Percentiles rank a stretch among this genome's conserved stretches.
Evolutionary conservation across 495 filamentous ascomycete genomes (phyloP).

Genomic region (Penicillium malachiteum): DNA sequence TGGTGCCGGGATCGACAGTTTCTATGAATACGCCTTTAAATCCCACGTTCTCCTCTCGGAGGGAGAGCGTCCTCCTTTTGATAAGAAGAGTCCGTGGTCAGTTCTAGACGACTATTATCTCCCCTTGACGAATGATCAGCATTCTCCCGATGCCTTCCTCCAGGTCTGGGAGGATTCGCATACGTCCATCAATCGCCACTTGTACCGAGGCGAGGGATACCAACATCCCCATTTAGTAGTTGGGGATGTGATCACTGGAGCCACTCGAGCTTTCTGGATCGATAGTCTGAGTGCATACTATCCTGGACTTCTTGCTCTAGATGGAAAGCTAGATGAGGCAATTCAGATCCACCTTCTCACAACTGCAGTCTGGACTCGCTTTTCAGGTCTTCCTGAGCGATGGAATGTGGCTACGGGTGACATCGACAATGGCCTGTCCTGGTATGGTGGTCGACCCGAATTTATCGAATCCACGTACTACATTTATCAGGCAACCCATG

Average conservation of each 20-base stretch:
- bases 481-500: slow-evolving; percentile 85
- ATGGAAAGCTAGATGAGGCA: slow-evolving; percentile 87
- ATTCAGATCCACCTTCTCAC: slow-evolving; percentile 84
- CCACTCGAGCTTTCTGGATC: slow-evolving; percentile 81
- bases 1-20: slow-evolving; percentile 94
- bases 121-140: slow-evolving; percentile 61
- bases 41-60: slow-evolving; percentile 85
- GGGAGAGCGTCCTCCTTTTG: slow-evolving; percentile 34
- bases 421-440: slow-evolving; percentile 82
- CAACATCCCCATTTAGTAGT: slow-evolving; percentile 91
- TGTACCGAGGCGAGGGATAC: slow-evolving; percentile 63
- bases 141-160: slow-evolving; percentile 74
- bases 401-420: slow-evolving; percentile 86
- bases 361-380: slow-evolving; percentile 91
- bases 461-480: slow-evolving; percentile 96
- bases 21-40: slow-evolving; percentile 97
- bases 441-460: slow-evolving; percentile 94
- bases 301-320: slow-evolving; percentile 82
- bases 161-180: slow-evolving; percentile 85
- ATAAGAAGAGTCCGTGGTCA: slow-evolving; percentile 37
- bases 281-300: slow-evolving; percentile 95
- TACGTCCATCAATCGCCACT: slow-evolving; percentile 79
- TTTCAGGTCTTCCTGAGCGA: slow-evolving; percentile 86
- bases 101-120: slow-evolving; percentile 45
- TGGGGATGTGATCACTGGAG: slow-evolving; percentile 82